Evolutionary conservation across 2,329 filamentous ascomycete genomes (phyloP).

Genomic region (Clarireedia hainanense): DNA sequence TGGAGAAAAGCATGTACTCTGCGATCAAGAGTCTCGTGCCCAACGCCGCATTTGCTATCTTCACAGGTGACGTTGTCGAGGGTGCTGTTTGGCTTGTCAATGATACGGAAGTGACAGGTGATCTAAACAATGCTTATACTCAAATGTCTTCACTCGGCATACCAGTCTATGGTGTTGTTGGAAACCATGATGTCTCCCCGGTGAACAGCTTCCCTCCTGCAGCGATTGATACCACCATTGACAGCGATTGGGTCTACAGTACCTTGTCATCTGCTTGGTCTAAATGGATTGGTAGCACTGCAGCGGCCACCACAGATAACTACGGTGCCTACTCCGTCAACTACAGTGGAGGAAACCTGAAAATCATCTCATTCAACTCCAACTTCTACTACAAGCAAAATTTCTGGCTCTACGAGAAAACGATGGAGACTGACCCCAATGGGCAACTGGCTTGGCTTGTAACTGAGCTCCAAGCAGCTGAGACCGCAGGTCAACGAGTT

Average conservation of each 20-base stretch:
- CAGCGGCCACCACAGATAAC: slow-evolving; percentile 22
- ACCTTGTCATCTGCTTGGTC: slow-evolving; percentile 29
- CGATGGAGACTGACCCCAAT: slow-evolving; percentile 32
- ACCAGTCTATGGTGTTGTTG: too few species aligned
- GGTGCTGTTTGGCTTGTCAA: slow-evolving; percentile 12
- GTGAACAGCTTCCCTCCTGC: slow-evolving; percentile 23
- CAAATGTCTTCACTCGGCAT: too few species aligned
- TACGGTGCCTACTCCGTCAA: slow-evolving; percentile 32
- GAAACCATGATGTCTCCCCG: too few species aligned
- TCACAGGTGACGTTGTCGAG: slow-evolving; percentile 25
- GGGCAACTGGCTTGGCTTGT: slow-evolving; percentile 32
- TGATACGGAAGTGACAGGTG: slow-evolving; percentile 23
- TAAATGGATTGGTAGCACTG: slow-evolving; percentile 27
- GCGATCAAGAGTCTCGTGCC: slow-evolving; percentile 29
- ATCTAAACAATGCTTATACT: slow-evolving; percentile 22
- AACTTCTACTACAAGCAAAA: slow-evolving; percentile 36
- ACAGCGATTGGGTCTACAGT: slow-evolving; percentile 26
- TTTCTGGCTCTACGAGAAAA: slow-evolving; percentile 32
- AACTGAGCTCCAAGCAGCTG: slow-evolving; percentile 31
- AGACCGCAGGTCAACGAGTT: slow-evolving; percentile 30
- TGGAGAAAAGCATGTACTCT: slow-evolving; percentile 32
- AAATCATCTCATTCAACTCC: slow-evolving; percentile 36
- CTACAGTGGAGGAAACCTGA: slow-evolving; percentile 24
- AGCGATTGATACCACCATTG: slow-evolving; percentile 16
- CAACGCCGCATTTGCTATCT: slow-evolving; percentile 27